Conservation (phyloP, 23 red algal species). For the Cyanidium caldarium region DNA sequence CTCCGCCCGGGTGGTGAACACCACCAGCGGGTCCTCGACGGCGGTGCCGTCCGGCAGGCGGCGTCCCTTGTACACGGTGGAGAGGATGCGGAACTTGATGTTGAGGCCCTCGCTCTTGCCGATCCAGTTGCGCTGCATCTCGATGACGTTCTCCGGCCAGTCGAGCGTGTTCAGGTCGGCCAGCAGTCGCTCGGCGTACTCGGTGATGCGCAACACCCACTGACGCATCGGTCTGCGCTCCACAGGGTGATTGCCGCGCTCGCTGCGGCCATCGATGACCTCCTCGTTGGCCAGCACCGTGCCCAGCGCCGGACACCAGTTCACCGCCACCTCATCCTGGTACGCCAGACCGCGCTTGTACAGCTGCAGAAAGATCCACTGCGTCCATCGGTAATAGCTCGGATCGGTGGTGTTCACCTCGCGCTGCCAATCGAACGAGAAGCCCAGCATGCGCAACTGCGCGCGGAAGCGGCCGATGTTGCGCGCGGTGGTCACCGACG, state of each 20-base stretch:
- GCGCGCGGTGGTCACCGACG: constrained; percentile 49
- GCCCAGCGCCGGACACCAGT: constrained; percentile 93
- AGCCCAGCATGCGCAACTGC: constrained; percentile 75
- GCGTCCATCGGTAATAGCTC: constrained; percentile 84
- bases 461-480: constrained; percentile 69
- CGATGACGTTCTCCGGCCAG: constrained; percentile 95
- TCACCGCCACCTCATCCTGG: constrained; percentile 86
- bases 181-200: constrained; percentile 80
- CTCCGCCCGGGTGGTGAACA: constrained; percentile 90
- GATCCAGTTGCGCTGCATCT: constrained; percentile 99
- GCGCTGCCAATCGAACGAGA: constrained; percentile 81
- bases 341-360: constrained; percentile 88
- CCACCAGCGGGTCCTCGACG: not conserved
- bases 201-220: constrained; percentile 89
- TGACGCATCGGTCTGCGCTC: constrained; percentile 89
- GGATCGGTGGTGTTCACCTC: constrained; percentile 75
- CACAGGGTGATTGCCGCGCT: constrained; percentile 79
- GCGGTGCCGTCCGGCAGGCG: not conserved
- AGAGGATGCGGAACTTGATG: constrained; percentile 29
- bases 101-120: constrained; percentile 64
- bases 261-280: constrained; percentile 82
- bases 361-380: constrained; percentile 99
- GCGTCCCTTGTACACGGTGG: too few relatives aligned
- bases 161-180: constrained; percentile 74
- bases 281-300: constrained; percentile 99